phyloP scores from a whole-genome alignment of 805 yeast genomes.

The Saturnispora sekii region DNA sequence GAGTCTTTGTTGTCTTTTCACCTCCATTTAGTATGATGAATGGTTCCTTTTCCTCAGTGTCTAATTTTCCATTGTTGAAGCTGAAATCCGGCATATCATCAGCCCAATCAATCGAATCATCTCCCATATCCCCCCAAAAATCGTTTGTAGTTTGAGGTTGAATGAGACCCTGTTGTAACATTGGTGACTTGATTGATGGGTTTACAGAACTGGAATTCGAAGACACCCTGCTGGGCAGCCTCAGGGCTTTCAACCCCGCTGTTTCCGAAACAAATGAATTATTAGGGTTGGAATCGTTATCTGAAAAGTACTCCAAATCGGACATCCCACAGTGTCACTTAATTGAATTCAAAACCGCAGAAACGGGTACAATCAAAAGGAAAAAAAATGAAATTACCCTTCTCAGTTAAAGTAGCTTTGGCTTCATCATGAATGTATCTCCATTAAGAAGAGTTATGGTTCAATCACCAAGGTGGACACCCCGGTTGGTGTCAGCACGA shows the following conservation, averaged over 20 bases:
- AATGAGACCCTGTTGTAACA: slow-evolving; percentile 1
- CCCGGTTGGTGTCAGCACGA: no score
- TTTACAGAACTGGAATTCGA: slow-evolving; percentile 3
- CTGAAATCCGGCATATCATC: slow-evolving; percentile 4
- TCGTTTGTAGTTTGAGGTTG: not conserved
- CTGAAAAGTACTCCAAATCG: not conserved
- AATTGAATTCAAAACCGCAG: no score
- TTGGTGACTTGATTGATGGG: slow-evolving; percentile 6
- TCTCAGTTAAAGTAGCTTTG: no score
- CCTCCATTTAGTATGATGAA: not conserved
- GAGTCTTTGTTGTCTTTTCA: no score
- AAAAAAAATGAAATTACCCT: no score
- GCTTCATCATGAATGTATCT: no score
- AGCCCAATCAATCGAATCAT: slow-evolving; percentile 4
- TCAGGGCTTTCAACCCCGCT: slow-evolving; percentile 1
- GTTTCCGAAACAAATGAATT: slow-evolving; percentile 1
- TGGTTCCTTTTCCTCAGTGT: not conserved
- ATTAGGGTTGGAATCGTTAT: slow-evolving; percentile 5
- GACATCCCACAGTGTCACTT: not conserved
- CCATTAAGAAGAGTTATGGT: no score
- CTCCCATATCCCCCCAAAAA: slow-evolving; percentile 1
- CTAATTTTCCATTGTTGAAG: not conserved
- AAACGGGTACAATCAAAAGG: no score
- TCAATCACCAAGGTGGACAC: no score
- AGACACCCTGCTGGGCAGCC: slow-evolving; percentile 5